phyloP scores from a whole-genome alignment of 208 protist genomes.

The Tritrichomonas musculus region DNA sequence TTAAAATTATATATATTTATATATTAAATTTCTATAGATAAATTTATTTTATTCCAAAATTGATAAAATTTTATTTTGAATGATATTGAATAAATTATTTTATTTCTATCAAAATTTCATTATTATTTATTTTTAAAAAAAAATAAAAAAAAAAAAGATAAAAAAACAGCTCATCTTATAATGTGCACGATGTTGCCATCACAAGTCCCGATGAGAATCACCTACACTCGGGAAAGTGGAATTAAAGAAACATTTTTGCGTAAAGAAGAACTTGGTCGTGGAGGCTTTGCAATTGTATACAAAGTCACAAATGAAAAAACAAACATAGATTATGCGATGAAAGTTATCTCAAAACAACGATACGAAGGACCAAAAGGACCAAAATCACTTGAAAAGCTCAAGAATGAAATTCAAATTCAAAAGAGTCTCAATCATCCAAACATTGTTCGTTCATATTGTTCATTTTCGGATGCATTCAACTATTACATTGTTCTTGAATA shows the following conservation, averaged over 20 bases:
- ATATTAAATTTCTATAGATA: no score
- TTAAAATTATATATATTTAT: no score
- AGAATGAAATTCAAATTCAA: conserved; percentile 93
- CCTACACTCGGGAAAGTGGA: background rate
- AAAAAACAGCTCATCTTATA: no score
- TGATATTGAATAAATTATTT: no score
- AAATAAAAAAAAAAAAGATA: no score
- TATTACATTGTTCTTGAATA: conserved; percentile 95
- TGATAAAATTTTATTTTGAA: no score
- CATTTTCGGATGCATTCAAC: conserved; percentile 85
- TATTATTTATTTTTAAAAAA: no score
- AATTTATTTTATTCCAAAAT: no score
- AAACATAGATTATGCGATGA: background rate
- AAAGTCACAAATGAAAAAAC: background rate
- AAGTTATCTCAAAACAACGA: background rate
- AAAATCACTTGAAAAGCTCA: conserved; percentile 54
- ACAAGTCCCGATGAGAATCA: no score
- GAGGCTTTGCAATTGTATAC: background rate
- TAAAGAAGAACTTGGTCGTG: background rate
- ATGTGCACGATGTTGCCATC: no score
- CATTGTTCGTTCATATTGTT: conserved; percentile 86
- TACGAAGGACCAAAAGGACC: background rate
- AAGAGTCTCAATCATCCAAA: conserved; percentile 76
- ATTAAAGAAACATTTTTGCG: background rate
- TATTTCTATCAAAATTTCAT: no score